A percentile compares a stretch with the other conserved stretches of the same genome.
Evolutionary conservation across 2,329 filamentous ascomycete species (phyloP).

Genomic region (Nannizziopsis barbatae): DNA sequence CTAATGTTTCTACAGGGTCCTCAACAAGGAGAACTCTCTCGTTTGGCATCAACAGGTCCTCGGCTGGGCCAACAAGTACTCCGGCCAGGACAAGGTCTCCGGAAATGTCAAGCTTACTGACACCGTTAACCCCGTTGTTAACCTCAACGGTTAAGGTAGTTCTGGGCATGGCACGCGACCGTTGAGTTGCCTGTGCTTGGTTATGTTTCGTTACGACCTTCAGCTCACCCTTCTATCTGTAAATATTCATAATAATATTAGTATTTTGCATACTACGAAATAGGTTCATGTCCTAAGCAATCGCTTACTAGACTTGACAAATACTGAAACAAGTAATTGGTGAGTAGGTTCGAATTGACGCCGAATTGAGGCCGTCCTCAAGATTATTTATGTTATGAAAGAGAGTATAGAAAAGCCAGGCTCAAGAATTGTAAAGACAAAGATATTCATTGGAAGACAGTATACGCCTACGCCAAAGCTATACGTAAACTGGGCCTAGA

Average conservation of each 20-base stretch:
- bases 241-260: conserved; percentile 8
- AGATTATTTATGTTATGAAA: no score
- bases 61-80: conserved; percentile 54
- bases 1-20: conserved; percentile 44
- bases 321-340: no score
- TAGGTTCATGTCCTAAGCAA: no score
- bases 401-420: no score
- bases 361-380: no score
- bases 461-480: no score
- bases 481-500: no score
- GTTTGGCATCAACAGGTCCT: conserved; percentile 79
- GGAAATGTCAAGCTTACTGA: conserved; percentile 26
- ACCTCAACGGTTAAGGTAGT: conserved; percentile 9
- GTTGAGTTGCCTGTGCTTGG: background rate
- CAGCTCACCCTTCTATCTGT: background rate
- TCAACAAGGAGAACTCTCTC: conserved; percentile 78
- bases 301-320: no score
- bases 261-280: background rate
- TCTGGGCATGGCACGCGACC: background rate
- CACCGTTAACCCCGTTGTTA: conserved; percentile 26
- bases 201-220: background rate
- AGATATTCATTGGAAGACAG: no score
- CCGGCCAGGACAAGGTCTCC: conserved; percentile 23
- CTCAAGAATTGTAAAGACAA: no score
- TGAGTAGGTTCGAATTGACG: no score